Conservation (phyloP, 345 rosid genomes). For the Geranium rotundifolium region DNA sequence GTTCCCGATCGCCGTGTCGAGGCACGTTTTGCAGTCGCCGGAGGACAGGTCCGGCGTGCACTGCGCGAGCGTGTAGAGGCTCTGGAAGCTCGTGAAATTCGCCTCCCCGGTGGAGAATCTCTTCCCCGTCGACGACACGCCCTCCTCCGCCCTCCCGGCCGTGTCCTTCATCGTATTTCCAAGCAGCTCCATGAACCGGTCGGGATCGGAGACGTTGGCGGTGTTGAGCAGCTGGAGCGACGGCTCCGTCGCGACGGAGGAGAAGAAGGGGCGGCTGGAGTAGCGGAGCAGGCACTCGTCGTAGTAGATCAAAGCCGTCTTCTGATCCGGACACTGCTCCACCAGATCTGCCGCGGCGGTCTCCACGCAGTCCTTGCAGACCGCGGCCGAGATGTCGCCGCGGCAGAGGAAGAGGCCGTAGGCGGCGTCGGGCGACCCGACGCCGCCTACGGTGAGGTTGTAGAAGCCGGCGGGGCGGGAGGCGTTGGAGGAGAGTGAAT, state of each 20-base stretch:
- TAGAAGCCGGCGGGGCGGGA: background rate
- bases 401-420: conserved; percentile 23
- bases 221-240: conserved; percentile 2
- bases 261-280: conserved; percentile 25
- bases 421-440: conserved; percentile 4
- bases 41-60: no score
- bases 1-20: no score
- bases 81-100: background rate
- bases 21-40: no score
- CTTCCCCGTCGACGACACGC: conserved; percentile 1
- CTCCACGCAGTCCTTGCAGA: conserved; percentile 5
- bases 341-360: conserved; percentile 1
- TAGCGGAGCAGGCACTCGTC: conserved; percentile 34
- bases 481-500: conserved; percentile 10
- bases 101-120: conserved; percentile 5
- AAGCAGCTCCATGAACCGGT: conserved; percentile 4
- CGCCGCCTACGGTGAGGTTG: background rate
- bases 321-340: conserved; percentile 22
- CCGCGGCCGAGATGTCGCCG: conserved; percentile 6
- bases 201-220: conserved; percentile 15
- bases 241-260: conserved; percentile 12
- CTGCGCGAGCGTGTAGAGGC: no score
- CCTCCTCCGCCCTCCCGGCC: conserved; percentile 12
- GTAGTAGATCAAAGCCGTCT: conserved; percentile 27
- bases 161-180: background rate